Conservation (phyloP, 768 basidiomycete species). For the Pholiota microspora region DNA sequence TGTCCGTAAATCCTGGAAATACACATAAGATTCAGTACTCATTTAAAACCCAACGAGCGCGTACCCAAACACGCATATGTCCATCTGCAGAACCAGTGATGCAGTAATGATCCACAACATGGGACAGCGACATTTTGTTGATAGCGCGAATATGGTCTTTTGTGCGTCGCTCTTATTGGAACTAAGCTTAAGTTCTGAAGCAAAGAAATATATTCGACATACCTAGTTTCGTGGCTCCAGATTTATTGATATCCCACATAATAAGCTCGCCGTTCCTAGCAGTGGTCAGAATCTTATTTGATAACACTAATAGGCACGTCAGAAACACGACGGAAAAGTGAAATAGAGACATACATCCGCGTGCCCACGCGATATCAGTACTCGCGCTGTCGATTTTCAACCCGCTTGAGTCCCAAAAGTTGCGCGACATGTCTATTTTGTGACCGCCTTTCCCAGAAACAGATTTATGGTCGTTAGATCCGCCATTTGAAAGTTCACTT, state of each 20-base stretch:
- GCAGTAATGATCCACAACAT: conserved; percentile 67
- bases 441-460: conserved; percentile 57
- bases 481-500: conserved; percentile 41
- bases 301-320: conserved; percentile 47
- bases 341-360: conserved; percentile 46
- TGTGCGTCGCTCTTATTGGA: conserved; percentile 51
- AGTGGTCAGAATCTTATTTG: conserved; percentile 76
- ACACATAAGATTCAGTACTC: too few species aligned
- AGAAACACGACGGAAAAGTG: conserved; percentile 7
- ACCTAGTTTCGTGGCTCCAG: conserved; percentile 72
- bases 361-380: conserved; percentile 82
- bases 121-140: conserved; percentile 65
- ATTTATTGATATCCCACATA: conserved; percentile 77
- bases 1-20: conserved; percentile 66
- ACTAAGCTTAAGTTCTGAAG: neutral
- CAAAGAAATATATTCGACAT: conserved; percentile 16
- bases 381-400: conserved; percentile 76
- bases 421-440: conserved; percentile 70
- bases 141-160: conserved; percentile 75
- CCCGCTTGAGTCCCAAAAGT: conserved; percentile 76
- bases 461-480: conserved; percentile 46
- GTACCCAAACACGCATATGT: conserved; percentile 79
- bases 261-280: conserved; percentile 81
- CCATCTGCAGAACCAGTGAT: conserved; percentile 82
- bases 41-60: too few species aligned